A percentile compares a stretch with the other conserved stretches of the same genome.
phyloP scores from a whole-genome alignment of 495 filamentous ascomycete genomes.

The Aspergillus wentii region DNA sequence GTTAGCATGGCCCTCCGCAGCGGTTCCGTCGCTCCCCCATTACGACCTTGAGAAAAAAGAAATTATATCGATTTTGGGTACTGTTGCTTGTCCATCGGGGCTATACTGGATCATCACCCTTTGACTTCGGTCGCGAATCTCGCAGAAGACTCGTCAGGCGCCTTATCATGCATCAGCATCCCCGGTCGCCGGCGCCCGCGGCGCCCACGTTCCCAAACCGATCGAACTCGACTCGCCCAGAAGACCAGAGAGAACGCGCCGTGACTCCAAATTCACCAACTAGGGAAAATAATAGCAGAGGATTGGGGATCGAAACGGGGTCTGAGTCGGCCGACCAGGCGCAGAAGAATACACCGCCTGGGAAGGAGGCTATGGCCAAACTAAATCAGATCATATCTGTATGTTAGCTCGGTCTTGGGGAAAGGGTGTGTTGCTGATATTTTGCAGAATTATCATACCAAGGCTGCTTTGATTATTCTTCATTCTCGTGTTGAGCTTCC shows the following conservation, averaged over 20 bases:
- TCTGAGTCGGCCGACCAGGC: conserved; percentile 38
- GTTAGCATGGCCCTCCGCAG: conserved; percentile 40
- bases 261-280: conserved; percentile 28
- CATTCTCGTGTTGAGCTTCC: conserved; percentile 70
- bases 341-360: conserved; percentile 26
- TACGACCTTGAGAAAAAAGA: conserved; percentile 31
- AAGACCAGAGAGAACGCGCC: conserved; percentile 64
- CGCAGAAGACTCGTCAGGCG: conserved; percentile 1
- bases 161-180: conserved; percentile 76
- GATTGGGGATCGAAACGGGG: conserved; percentile 36
- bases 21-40: conserved; percentile 21
- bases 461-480: conserved; percentile 81
- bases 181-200: conserved; percentile 61
- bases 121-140: conserved; percentile 3
- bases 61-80: neutral
- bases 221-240: conserved; percentile 63
- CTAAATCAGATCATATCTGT: conserved; percentile 91
- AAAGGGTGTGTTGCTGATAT: conserved; percentile 6
- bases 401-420: conserved; percentile 16
- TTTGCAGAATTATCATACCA: conserved; percentile 80
- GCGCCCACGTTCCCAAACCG: conserved; percentile 62
- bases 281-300: conserved; percentile 29
- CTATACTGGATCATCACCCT: conserved; percentile 12
- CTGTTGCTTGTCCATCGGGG: too few species aligned
- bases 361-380: conserved; percentile 62